phyloP scores from a whole-genome alignment of 495 filamentous ascomycete species.

The Lasiosphaeria miniovina region DNA sequence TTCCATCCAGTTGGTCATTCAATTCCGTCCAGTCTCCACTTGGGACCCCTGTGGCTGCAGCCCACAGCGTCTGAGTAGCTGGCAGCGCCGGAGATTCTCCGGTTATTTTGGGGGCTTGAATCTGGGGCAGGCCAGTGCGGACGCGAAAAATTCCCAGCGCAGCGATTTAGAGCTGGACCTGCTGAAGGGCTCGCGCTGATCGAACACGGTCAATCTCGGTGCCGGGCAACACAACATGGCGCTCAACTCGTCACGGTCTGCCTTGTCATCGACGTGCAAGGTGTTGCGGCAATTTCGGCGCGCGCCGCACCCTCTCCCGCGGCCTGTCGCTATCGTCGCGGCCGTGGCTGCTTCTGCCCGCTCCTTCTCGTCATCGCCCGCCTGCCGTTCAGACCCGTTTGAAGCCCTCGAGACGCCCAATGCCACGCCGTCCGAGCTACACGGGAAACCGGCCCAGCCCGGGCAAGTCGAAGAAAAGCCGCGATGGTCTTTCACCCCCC shows the following conservation, averaged over 20 bases:
- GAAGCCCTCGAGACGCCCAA: background rate
- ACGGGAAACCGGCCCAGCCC: constrained; percentile 38
- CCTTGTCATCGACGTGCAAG: constrained; percentile 25
- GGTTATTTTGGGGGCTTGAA: background rate
- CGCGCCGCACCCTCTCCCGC: constrained; percentile 13
- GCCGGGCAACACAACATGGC: constrained; percentile 23
- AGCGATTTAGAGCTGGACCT: background rate
- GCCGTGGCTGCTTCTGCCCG: constrained; percentile 13
- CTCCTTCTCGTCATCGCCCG: constrained; percentile 20
- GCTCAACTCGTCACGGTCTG: constrained; percentile 26
- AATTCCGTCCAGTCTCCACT: too few relatives aligned
- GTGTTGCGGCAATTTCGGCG: constrained; percentile 19
- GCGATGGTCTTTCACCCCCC: constrained; percentile 80
- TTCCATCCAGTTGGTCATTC: too few relatives aligned
- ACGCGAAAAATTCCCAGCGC: constrained; percentile 18
- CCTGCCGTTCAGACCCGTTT: constrained; percentile 11
- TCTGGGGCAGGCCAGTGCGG: background rate
- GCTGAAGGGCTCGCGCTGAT: background rate
- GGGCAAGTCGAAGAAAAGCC: too few relatives aligned
- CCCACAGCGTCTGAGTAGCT: background rate
- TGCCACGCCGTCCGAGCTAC: background rate
- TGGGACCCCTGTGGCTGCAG: too few relatives aligned
- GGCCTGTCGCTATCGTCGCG: background rate
- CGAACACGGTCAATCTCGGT: background rate
- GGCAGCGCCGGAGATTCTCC: background rate